These are phyloP conservation scores for Puccinia polysora DNA, from an alignment of 1,284 basidiomycete species.

Conservation along the genomic window DNA sequence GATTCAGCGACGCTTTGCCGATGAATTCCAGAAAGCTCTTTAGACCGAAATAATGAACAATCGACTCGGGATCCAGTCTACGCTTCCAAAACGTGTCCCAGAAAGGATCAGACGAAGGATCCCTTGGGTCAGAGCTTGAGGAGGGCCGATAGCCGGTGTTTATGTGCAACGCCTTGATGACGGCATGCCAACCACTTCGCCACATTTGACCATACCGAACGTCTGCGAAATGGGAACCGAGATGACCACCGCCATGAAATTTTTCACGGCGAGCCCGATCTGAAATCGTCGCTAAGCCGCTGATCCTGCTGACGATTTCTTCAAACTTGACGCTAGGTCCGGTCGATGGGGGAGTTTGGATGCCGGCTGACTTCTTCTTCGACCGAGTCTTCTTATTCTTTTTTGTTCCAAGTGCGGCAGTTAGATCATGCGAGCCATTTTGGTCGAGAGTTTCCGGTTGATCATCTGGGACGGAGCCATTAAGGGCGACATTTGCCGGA, in stretches of 20 bases:
- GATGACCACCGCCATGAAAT: constrained; percentile 34
- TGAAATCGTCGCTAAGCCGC: constrained; percentile 32
- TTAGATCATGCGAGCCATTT: constrained; percentile 26
- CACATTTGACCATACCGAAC: constrained; percentile 39
- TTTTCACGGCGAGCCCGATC: constrained; percentile 33
- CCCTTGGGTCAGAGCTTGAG: background rate
- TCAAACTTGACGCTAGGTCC: constrained; percentile 39
- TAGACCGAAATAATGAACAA: constrained; percentile 42
- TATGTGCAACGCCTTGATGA: constrained; percentile 39
- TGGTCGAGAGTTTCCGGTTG: constrained; percentile 15
- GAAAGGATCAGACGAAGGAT: constrained; percentile 20
- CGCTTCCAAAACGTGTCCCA: constrained; percentile 42
- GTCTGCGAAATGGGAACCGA: constrained; percentile 35
- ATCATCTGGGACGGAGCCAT: background rate
- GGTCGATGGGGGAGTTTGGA: constrained; percentile 14
- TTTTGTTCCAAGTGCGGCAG: background rate
- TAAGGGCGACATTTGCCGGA: background rate
- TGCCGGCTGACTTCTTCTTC: constrained; percentile 23
- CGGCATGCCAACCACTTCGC: constrained; percentile 39
- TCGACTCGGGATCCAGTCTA: constrained; percentile 31
- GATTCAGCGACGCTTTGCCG: constrained; percentile 39
- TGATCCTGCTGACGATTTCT: constrained; percentile 13
- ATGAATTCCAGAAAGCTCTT: constrained; percentile 36
- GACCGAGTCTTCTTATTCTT: constrained; percentile 40
- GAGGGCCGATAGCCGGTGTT: constrained; percentile 40